Base-by-base conservation (phyloP, 1,139 yeast species). In the Kurtzmaniella quercitrusa region DNA sequence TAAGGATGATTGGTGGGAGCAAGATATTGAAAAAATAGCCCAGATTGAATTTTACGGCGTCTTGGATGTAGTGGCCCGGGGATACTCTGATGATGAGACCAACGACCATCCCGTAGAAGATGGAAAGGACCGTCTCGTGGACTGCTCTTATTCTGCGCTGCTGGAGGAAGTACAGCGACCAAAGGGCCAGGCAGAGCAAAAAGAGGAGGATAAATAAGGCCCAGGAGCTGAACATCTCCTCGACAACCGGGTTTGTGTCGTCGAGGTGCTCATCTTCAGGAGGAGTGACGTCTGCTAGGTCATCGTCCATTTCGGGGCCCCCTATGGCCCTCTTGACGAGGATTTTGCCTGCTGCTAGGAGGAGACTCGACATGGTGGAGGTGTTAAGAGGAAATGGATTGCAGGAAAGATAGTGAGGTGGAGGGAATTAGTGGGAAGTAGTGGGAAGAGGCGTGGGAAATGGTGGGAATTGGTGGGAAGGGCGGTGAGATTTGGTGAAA, bases 21-120 rank as follows among this genome's bases (percentile, higher is more conserved):
- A 94, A 70, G 41, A 94, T 82, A 60, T 94, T 94, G 76, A 94
- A 94, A 66, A 94, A 94, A 63, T 93, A 93, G 29, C 94, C 81
- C 39, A 95, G 87, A 54, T 93, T 91, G 73, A 94, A 94, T 48
- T 95, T 90, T 43, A 94, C 97, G 8, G 96, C 91, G 58, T 91
- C 95, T 66, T 94, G 98, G 53, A 94, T 94, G 61, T 89, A 90
- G 62, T 90, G 98, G 33, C 98, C 98, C 0, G 98, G 98, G 3
- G 89, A 77, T 19, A 91, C 75, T 52, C 98, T 77, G 49, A 94
- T 90, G 39, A 93, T 79, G 39, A 94, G 66, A 0, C 99, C 99
- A 23, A 94, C 96, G 42, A 89, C 75, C 98, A 90, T 91, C 27
- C 99, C 99, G 56, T 93, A 89, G 60, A 93, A 90, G 51, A 94